phyloP scores from a whole-genome alignment of 768 basidiomycete genomes.

The Collybia mongolica region DNA sequence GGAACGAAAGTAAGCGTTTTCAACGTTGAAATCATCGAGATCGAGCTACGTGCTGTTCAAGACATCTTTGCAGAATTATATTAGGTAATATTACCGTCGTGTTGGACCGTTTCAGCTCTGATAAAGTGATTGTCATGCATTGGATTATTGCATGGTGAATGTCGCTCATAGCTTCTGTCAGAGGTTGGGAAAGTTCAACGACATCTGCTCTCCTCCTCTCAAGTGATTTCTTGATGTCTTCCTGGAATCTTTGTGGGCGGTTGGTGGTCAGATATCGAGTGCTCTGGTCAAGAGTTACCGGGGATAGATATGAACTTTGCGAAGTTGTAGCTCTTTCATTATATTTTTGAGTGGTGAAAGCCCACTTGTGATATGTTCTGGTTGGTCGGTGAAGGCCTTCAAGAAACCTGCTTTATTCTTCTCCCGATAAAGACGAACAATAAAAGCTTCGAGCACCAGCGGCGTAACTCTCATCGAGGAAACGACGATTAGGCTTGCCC shows the following conservation, averaged over 20 bases:
- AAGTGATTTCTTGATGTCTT: constrained; percentile 79
- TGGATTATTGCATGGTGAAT: constrained; percentile 92
- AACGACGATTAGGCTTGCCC: neutral
- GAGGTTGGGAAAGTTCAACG: constrained; percentile 82
- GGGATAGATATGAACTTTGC: constrained; percentile 90
- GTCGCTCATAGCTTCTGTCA: constrained; percentile 86
- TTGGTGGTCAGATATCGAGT: neutral
- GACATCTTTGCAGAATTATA: constrained; percentile 26
- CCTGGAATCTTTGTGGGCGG: constrained; percentile 71
- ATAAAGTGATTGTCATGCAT: constrained; percentile 89
- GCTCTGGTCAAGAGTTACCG: constrained; percentile 45
- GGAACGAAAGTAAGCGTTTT: constrained; percentile 91
- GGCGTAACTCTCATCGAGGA: constrained; percentile 65
- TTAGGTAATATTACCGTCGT: constrained; percentile 36
- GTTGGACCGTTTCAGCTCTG: constrained; percentile 87
- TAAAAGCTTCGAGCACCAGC: constrained; percentile 87
- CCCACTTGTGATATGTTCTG: constrained; percentile 91
- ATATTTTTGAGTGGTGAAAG: constrained; percentile 89
- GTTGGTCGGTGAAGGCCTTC: constrained; percentile 97
- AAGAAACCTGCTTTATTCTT: constrained; percentile 89
- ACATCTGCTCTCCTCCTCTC: constrained; percentile 87
- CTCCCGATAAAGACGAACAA: constrained; percentile 87
- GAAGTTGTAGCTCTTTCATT: constrained; percentile 89
- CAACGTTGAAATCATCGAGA: constrained; percentile 87
- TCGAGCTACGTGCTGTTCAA: constrained; percentile 62